Evolutionary conservation across 371 early-diverging fungal species (phyloP), one percentile per base, ranked within the genome.

Genomic region (Blakeslea trispora): DNA sequence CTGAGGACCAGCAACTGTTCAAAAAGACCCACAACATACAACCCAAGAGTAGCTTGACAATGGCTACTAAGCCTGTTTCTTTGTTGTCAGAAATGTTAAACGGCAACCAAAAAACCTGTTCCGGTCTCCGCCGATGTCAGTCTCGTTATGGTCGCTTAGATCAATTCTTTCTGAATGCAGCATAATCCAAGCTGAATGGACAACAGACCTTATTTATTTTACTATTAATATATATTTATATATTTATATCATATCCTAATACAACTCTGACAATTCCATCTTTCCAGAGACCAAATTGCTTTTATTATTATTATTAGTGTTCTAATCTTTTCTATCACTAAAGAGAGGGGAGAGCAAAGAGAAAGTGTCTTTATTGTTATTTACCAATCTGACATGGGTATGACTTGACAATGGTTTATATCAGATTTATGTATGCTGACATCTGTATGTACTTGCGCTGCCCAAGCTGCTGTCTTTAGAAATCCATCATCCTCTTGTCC

Each of bases 361-460:
- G n/a, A n/a, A 28, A 28, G 28, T 28, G 28, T 28, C 7, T 3
- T 43, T 6, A 18, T 18, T 43, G 37, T 37, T 37, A 6, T 37
- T 22, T 47, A 59, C 59, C 59, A 59, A 32, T 59, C 59, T 21
- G 52, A 22, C 53, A 59, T 59, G 18, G 59, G 53, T 47, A 47
- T 41, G 19, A 59, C 52, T 39, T 22, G 52, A 47, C 59, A 58
- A 39, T 45, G 23, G 1, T 21, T 19, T 15, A 13, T 22, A 19
- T 45, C 37, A 13, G 37, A 13, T 37, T 37, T 39, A 35, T 24
- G 23, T 46, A 39, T 13, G 11, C 19, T n/a, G 35, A 65, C 41
- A 44, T 73, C 74, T 0, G 74, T 71, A 34, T 71, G 58, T 0
- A 74, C 77, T 41, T 79, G 79, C 28, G 79, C 76, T 14, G 71